phyloP scores from a whole-genome alignment of 441 rosid genomes.

The Euphorbia corollata region DNA sequence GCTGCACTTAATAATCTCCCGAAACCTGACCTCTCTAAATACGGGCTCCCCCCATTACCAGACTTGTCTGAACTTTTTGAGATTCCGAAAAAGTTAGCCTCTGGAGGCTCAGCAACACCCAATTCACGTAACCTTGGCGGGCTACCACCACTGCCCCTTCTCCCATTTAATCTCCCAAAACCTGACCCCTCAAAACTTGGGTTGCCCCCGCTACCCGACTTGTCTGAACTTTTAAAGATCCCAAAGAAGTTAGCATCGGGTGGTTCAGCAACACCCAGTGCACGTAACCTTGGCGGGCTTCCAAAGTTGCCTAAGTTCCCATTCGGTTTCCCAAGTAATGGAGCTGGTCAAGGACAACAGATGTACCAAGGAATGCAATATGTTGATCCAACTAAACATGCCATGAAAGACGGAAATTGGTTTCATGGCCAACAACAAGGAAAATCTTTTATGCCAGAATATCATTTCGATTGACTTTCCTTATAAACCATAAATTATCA shows the following conservation, averaged over 20 bases:
- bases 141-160: not conserved
- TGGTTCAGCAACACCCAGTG: not conserved
- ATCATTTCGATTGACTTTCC: no score
- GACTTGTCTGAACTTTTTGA: not conserved
- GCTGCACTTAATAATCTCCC: not conserved
- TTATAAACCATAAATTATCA: no score
- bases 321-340: not conserved
- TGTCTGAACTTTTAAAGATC: not conserved
- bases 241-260: not conserved
- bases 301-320: not conserved
- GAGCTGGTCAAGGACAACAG: no score
- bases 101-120: not conserved
- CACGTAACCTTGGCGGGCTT: not conserved
- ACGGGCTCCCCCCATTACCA: not conserved
- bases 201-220: not conserved
- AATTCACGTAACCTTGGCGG: conserved; percentile 1
- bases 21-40: not conserved
- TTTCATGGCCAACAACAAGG: no score
- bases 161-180: not conserved
- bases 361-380: no score
- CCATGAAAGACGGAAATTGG: no score
- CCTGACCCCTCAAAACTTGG: not conserved
- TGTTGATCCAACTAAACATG: no score
- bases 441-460: no score
- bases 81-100: not conserved